These are phyloP conservation scores for Pichia sorboxylosa DNA, from an alignment of 1,139 yeast genomes.

Conservation along the genomic window DNA sequence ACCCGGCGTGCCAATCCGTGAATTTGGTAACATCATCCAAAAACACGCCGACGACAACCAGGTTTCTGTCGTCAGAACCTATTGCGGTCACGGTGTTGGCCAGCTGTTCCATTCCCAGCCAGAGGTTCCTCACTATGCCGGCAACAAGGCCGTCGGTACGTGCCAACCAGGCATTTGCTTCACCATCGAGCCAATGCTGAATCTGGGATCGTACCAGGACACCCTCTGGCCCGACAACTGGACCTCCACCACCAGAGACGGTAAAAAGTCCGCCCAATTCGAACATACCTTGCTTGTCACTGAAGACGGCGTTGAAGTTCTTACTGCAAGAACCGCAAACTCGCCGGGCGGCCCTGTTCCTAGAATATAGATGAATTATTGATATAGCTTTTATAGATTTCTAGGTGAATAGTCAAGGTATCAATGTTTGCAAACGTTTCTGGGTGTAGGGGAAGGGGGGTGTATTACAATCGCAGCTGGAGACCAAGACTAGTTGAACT, in stretches of 20 bases:
- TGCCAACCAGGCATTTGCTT: constrained; percentile 95
- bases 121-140: constrained; percentile 86
- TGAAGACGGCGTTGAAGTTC: constrained; percentile 84
- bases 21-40: constrained; percentile 81
- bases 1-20: constrained; percentile 86
- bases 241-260: constrained; percentile 89
- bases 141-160: constrained; percentile 85
- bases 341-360: constrained; percentile 85
- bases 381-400: no score
- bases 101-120: constrained; percentile 86
- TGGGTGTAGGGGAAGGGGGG: no score
- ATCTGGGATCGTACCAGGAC: constrained; percentile 76
- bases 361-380: no score
- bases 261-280: constrained; percentile 84
- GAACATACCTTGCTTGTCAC: constrained; percentile 90
- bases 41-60: constrained; percentile 69
- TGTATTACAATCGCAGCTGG: no score
- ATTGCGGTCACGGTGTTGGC: constrained; percentile 93
- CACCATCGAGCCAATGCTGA: constrained; percentile 97
- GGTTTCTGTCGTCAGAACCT: constrained; percentile 81
- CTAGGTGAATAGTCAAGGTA: no score
- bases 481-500: no score
- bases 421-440: no score
- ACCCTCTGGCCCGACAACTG: constrained; percentile 95
- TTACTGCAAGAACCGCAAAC: constrained; percentile 65